These are phyloP conservation scores for Stephania yunnanensis DNA, from an alignment of 164 flowering plant genomes.

Conservation along the genomic window DNA sequence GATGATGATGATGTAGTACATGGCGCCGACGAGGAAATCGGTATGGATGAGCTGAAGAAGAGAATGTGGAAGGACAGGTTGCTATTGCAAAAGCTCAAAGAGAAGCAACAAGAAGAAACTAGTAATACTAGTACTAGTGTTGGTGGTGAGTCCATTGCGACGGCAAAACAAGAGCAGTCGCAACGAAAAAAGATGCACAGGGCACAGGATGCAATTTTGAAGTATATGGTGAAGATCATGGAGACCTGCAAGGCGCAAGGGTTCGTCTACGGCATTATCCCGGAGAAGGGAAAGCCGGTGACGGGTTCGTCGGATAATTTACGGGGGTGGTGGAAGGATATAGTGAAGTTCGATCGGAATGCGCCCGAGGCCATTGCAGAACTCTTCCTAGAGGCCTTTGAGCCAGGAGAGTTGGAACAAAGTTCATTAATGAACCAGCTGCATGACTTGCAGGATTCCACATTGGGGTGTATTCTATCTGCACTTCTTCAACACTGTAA, in stretches of 20 bases:
- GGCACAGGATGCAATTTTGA: conserved; percentile 6
- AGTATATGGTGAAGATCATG: conserved; percentile 10
- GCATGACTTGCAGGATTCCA: conserved; percentile 6
- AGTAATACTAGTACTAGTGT: not conserved
- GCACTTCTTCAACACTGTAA: conserved; percentile 1
- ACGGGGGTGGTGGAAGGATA: conserved; percentile 7
- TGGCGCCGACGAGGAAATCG: conserved; percentile 4
- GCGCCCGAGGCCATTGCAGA: conserved; percentile 1
- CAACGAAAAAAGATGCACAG: conserved; percentile 7
- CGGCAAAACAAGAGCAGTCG: not conserved
- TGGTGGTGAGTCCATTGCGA: not conserved
- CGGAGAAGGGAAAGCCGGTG: conserved; percentile 3
- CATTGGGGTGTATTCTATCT: conserved; percentile 2
- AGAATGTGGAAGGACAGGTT: conserved; percentile 7
- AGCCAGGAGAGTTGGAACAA: not conserved
- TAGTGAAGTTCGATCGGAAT: conserved; percentile 3
- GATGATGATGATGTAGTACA: not conserved
- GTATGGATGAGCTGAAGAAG: not conserved
- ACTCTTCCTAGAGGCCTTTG: not conserved
- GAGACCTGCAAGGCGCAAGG: conserved; percentile 5
- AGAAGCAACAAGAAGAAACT: conserved; percentile 7
- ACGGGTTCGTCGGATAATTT: conserved; percentile 5
- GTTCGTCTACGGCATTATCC: conserved; percentile 1
- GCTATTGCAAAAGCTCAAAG: not conserved
- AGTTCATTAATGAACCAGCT: not conserved